Evolutionary conservation across 352 stramenopile species (phyloP).

Genomic region (Globisporangium splendens): DNA sequence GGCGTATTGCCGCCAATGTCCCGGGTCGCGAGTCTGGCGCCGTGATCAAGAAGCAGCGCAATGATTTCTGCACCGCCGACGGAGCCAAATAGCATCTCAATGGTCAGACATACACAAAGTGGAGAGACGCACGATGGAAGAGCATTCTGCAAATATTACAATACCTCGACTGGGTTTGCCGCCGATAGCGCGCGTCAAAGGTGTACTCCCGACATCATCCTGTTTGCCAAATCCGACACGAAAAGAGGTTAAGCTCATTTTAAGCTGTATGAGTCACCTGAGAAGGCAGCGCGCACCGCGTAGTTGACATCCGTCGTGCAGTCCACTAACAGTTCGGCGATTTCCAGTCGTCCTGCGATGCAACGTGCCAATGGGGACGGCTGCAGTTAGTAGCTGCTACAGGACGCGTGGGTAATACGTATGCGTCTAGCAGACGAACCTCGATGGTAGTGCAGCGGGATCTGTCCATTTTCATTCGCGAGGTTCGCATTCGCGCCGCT

Average conservation of each 20-base stretch:
- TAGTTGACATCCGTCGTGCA: conserved; percentile 66
- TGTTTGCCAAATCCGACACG: conserved; percentile 9
- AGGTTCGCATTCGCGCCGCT: conserved; percentile 66
- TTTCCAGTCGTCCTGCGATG: conserved; percentile 49
- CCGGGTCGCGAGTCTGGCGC: conserved; percentile 46
- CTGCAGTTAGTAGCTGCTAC: background rate
- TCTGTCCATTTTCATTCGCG: conserved; percentile 66
- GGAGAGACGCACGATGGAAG: no score
- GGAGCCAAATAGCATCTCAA: conserved; percentile 1
- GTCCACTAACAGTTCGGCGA: conserved; percentile 62
- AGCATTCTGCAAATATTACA: background rate
- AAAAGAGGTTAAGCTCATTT: background rate
- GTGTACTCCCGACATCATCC: conserved; percentile 62
- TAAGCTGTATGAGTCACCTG: background rate
- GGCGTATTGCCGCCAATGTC: conserved; percentile 65
- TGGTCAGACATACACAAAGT: background rate
- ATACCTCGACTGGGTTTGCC: conserved; percentile 52
- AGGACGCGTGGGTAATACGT: background rate
- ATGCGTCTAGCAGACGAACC: no score
- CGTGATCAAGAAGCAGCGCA: conserved; percentile 55
- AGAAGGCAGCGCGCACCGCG: conserved; percentile 26
- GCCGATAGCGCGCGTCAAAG: conserved; percentile 56
- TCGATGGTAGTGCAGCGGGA: conserved; percentile 74
- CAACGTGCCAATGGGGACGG: background rate
- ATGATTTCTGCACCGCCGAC: conserved; percentile 40